phyloP scores from a whole-genome alignment of 2,329 filamentous ascomycete genomes.

The Ophiostoma sp. region DNA sequence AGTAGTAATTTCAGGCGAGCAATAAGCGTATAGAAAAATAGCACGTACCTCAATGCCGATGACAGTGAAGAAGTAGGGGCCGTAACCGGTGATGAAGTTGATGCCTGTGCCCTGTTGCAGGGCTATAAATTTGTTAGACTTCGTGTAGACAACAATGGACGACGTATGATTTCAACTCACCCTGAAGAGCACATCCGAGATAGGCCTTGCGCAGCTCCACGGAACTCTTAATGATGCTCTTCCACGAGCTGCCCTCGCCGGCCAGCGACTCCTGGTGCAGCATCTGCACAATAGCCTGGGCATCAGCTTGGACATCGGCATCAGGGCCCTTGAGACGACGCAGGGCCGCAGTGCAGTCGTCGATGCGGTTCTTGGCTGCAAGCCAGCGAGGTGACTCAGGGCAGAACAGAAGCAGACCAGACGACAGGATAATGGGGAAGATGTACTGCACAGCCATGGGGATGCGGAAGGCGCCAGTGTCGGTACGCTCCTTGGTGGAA shows the following conservation, averaged over 20 bases:
- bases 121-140: background rate
- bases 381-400: conserved; percentile 19
- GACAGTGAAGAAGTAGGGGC: conserved; percentile 12
- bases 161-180: background rate
- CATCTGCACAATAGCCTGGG: background rate
- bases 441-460: conserved; percentile 19
- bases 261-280: conserved; percentile 4
- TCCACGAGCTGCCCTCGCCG: conserved; percentile 14
- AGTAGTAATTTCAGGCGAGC: background rate
- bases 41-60: conserved; percentile 1
- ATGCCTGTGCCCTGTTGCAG: conserved; percentile 10
- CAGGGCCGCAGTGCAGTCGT: background rate
- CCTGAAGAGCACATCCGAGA: conserved; percentile 9
- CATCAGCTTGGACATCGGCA: background rate
- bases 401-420: conserved; percentile 17
- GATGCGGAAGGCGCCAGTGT: conserved; percentile 13
- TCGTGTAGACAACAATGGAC: background rate
- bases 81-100: conserved; percentile 14
- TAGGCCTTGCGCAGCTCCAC: conserved; percentile 16
- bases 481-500: conserved; percentile 10
- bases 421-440: conserved; percentile 9
- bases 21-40: background rate
- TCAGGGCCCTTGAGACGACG: conserved; percentile 12
- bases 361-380: background rate
- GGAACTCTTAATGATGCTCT: background rate